Evolutionary conservation across 208 protist genomes (phyloP), one percentile per base, ranked within the genome.

Genomic region (Acanthamoeba quina): DNA sequence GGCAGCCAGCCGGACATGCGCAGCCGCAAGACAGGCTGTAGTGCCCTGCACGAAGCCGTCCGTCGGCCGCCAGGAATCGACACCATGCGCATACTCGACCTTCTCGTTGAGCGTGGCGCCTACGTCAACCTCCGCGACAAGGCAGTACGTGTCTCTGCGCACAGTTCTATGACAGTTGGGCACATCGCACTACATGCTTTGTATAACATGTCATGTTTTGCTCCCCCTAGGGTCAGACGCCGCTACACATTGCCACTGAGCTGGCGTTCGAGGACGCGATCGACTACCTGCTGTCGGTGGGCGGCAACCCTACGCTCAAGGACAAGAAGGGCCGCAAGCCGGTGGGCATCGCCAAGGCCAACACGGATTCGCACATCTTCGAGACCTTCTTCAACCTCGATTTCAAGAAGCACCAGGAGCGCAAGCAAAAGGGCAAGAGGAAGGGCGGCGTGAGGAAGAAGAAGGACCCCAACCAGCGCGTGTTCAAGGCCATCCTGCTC

Each of bases 251-350:
- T 0, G 80, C 80, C n/a, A 66, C 56, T 0, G 47, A 89, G 52
- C 9, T 37, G 15, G 41, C 15, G 5, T 66, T 49, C 31, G 80
- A 66, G 24, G 80, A 89, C 47, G 80, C 80, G 11, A 66, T 89
- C 15, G 80, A 66, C 54, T 66, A 68, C 31, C 80, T 89, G 49
- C 80, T 89, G 7, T 58, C 49, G n/a, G 49, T 89, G 37, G 80
- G 80, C 31, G 80, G 31, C 56, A 78, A 66, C 47, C 54, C 80
- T 17, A 19, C 54, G 17, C 24, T 89, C 49, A 89, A 89, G 34
- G 80, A 89, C 80, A 89, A 37, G 37, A 89, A 89, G 80, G 80
- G 80, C 15, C 49, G 80, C n/a, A 89, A 89, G 80, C 29, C 80
- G 4, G 80, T n/a, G 29, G 49, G 64, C 52, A 89, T 89, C 21